Evolutionary conservation across 345 rosid species (phyloP), one percentile per base, ranked within the genome.

Genomic region (Citrus hindsii): DNA sequence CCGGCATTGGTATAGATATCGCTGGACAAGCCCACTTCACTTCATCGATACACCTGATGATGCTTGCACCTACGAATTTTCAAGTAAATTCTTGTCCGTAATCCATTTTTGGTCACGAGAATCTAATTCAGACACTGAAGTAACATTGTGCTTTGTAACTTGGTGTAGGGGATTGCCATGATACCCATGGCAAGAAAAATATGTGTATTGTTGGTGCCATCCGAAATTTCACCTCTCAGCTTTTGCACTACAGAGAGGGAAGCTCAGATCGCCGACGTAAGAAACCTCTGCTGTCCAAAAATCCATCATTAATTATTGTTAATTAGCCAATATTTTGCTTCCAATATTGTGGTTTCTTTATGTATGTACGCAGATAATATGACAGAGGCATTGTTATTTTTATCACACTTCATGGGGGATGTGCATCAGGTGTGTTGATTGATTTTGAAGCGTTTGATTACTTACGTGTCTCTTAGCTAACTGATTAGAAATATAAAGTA

Each of bases 361-460:
- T 71, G 37, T 30, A 28, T 71, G 37, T 25, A 14, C 56, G 80
- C 84, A 95, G 99, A 93, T 86, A 95, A 93, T 79, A 87, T 95
- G 91, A 95, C 99, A 0, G 99, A 95, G 82, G 96, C 99, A 60
- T 82, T 95, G 79, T 71, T 95, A 76, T 95, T 95, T 86, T 82
- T 93, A 80, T 92, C 99, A 21, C 98, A 95, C 77, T 95, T 93
- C 87, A 89, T 93, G 92, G 99, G 99, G 78, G 99, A 93, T 79
- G 84, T 95, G 71, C 97, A 93, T 79, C 98, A 94, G 97, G 97
- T 92, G 77, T 62, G 6, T 16, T 68, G 18, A 22, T 16, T 55
- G 25, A 61, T 27, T 18, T 35, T 30, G 64, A 32, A 53, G 58
- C 19, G 51, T 79, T 21, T 60, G n/a, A 22, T 27, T 32, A 24